Evolutionary conservation across 176 grass and related monocot genomes (phyloP).

Genomic region (Tuctoria greenei): DNA sequence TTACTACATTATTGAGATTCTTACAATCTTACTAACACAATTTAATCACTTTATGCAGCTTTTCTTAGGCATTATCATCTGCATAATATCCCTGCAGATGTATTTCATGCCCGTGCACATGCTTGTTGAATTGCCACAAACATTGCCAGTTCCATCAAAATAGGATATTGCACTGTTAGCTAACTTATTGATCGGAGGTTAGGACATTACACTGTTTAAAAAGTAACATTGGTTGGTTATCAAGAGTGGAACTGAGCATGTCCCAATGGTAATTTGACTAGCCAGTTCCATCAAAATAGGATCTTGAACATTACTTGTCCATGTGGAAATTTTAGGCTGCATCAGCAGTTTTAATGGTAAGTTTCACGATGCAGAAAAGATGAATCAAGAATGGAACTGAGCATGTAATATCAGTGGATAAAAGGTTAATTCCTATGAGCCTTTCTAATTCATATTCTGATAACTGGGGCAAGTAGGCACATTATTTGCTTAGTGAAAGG

Average conservation of each 20-base stretch:
- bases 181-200: slow-evolving; percentile 29
- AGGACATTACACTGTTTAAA: slow-evolving; percentile 15
- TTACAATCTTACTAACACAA: slow-evolving; percentile 34
- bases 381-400: slow-evolving; percentile 12
- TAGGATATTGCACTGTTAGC: slow-evolving; percentile 32
- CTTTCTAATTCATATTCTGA: slow-evolving; percentile 5
- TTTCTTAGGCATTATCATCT: slow-evolving; percentile 93
- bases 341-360: slow-evolving; percentile 6
- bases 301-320: neutral
- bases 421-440: neutral
- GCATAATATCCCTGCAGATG: slow-evolving; percentile 95
- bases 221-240: slow-evolving; percentile 3
- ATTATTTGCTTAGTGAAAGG: slow-evolving; percentile 5
- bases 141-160: slow-evolving; percentile 43
- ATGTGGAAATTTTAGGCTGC: neutral
- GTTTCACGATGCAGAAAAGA: slow-evolving; percentile 15
- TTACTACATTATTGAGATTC: neutral
- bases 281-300: too few relatives aligned
- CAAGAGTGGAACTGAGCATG: neutral
- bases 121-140: slow-evolving; percentile 79
- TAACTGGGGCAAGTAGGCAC: slow-evolving; percentile 10
- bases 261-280: too few relatives aligned
- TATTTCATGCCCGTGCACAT: slow-evolving; percentile 89
- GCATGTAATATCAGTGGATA: slow-evolving; percentile 3
- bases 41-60: slow-evolving; percentile 59